Conservation (phyloP, 495 filamentous ascomycete genomes). For the Pseudomonodictys pantanalensis region DNA sequence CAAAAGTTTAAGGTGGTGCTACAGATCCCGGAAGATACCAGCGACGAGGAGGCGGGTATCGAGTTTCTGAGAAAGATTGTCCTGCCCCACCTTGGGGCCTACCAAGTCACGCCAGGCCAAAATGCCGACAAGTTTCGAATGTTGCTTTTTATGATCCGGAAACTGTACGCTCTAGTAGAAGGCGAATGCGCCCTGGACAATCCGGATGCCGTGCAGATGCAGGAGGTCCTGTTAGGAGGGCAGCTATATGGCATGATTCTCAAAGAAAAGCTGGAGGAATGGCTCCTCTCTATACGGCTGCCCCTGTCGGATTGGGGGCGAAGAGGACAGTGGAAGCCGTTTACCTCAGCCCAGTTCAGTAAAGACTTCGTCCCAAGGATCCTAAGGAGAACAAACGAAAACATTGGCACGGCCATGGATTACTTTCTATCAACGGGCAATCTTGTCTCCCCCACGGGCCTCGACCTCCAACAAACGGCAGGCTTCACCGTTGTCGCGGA, state of each 20-base stretch:
- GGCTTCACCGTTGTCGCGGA: constrained; percentile 96
- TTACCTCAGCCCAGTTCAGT: constrained; percentile 67
- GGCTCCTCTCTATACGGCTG: constrained; percentile 63
- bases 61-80: constrained; percentile 89
- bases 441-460: constrained; percentile 79
- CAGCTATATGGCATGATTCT: constrained; percentile 93
- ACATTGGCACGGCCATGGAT: constrained; percentile 78
- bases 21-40: constrained; percentile 72
- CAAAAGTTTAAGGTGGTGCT: constrained; percentile 85
- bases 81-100: constrained; percentile 80
- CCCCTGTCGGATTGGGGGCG: constrained; percentile 68
- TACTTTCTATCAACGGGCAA: constrained; percentile 98
- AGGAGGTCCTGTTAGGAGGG: constrained; percentile 88
- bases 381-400: constrained; percentile 77
- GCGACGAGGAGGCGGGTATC: constrained; percentile 80
- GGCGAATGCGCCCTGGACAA: constrained; percentile 93
- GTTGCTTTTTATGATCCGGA: constrained; percentile 93
- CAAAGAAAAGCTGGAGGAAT: constrained; percentile 91
- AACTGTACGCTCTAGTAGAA: constrained; percentile 86
- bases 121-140: constrained; percentile 90
- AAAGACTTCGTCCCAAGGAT: constrained; percentile 77
- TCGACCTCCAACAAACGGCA: constrained; percentile 90
- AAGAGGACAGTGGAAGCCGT: constrained; percentile 58
- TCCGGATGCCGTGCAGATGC: constrained; percentile 90
- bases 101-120: constrained; percentile 74